These are phyloP conservation scores for Citrullus amarus DNA, from an alignment of 306 rosid genomes.

Conservation along the genomic window DNA sequence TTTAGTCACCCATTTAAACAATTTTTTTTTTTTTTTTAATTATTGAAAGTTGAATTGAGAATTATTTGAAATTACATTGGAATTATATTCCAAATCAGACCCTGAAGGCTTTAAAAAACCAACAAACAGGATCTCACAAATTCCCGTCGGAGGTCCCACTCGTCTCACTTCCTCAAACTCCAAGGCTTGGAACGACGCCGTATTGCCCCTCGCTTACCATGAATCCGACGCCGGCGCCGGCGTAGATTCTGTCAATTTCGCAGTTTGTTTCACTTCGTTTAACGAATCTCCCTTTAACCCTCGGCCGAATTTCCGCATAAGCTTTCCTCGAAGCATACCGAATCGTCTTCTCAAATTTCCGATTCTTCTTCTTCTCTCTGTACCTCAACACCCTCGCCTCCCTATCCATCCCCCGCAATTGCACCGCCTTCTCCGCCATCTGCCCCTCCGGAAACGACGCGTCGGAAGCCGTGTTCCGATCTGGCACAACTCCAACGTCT, in stretches of 20 bases:
- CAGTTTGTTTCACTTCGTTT: constrained; percentile 49
- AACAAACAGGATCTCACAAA: background rate
- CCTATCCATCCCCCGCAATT: constrained; percentile 52
- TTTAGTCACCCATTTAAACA: background rate
- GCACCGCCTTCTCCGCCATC: constrained; percentile 35
- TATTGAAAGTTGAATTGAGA: background rate
- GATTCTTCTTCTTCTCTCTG: constrained; percentile 79
- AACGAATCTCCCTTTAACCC: constrained; percentile 74
- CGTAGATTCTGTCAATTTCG: constrained; percentile 28
- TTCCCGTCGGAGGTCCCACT: background rate
- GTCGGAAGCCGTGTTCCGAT: constrained; percentile 45
- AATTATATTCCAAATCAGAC: background rate
- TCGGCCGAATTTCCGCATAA: constrained; percentile 75
- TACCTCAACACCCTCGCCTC: constrained; percentile 71
- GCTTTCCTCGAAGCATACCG: constrained; percentile 81
- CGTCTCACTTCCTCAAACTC: background rate
- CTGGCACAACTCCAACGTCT: constrained; percentile 82
- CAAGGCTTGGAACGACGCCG: constrained; percentile 87
- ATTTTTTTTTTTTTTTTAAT: background rate
- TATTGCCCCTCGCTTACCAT: constrained; percentile 32
- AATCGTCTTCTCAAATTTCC: constrained; percentile 67
- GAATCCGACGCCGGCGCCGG: constrained; percentile 11
- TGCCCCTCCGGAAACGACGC: constrained; percentile 30
- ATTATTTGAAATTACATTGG: background rate
- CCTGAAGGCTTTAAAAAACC: background rate